Percentiles rank a stretch among this genome's conserved stretches.
phyloP scores from a whole-genome alignment of 768 basidiomycete species.

The Trametes punicea region DNA sequence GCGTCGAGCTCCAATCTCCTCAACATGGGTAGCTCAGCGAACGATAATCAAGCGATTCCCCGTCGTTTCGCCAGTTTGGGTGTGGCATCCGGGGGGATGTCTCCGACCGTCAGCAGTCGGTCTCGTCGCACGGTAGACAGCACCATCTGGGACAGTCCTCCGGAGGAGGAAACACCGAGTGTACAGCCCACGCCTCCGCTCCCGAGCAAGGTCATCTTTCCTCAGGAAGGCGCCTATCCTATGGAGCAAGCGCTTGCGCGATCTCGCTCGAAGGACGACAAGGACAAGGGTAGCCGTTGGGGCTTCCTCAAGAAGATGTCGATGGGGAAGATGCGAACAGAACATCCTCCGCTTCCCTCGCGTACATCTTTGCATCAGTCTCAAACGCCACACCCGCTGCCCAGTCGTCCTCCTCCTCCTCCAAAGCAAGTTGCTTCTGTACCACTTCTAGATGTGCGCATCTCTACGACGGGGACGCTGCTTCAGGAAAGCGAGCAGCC shows the following conservation, averaged over 20 bases:
- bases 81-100: constrained; percentile 39
- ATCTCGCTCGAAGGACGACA: constrained; percentile 31
- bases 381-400: constrained; percentile 26
- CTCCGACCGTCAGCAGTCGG: constrained; percentile 34
- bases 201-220: constrained; percentile 15
- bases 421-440: constrained; percentile 7
- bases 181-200: constrained; percentile 8
- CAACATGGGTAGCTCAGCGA: constrained; percentile 33
- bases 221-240: constrained; percentile 13
- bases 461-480: constrained; percentile 67
- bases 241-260: constrained; percentile 17
- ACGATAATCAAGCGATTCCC: constrained; percentile 34
- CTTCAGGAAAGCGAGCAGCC: constrained; percentile 30
- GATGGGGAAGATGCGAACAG: constrained; percentile 86
- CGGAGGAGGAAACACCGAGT: constrained; percentile 27
- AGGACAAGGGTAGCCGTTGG: constrained; percentile 78
- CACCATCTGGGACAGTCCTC: constrained; percentile 47
- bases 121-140: constrained; percentile 41
- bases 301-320: constrained; percentile 99
- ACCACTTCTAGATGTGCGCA: constrained; percentile 67
- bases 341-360: constrained; percentile 39
- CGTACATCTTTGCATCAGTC: constrained; percentile 35
- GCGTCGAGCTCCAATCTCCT: constrained; percentile 68
- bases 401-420: constrained; percentile 15
- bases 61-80: constrained; percentile 69